These are phyloP conservation scores for Kluyveromyces sp. DNA, from an alignment of 1,139 yeast genomes.

Conservation along the genomic window DNA sequence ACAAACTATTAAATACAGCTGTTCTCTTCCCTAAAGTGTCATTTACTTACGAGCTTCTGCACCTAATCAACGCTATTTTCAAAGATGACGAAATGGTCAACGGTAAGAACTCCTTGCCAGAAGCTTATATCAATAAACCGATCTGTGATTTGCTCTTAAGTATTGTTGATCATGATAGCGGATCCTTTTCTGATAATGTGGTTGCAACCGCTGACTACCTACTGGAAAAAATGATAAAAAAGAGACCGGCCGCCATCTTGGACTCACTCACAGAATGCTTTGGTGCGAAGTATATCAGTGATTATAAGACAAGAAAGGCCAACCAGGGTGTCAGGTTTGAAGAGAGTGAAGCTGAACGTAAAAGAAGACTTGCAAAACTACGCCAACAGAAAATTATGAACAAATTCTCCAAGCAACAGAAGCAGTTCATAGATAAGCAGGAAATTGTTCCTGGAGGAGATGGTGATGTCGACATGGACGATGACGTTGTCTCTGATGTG, in stretches of 20 bases:
- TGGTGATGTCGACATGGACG: slow-evolving; percentile 30
- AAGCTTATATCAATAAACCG: slow-evolving; percentile 47
- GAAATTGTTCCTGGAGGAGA: slow-evolving; percentile 32
- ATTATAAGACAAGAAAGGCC: slow-evolving; percentile 41
- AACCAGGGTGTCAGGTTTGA: slow-evolving; percentile 40
- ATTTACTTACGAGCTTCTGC: slow-evolving; percentile 53
- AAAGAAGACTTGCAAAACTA: slow-evolving; percentile 51
- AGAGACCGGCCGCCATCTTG: slow-evolving; percentile 41
- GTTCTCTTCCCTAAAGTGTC: slow-evolving; percentile 45
- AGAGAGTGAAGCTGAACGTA: slow-evolving; percentile 48
- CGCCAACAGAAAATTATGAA: slow-evolving; percentile 67
- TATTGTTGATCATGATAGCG: slow-evolving; percentile 40
- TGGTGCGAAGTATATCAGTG: slow-evolving; percentile 47
- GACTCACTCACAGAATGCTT: slow-evolving; percentile 49
- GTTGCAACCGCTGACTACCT: slow-evolving; percentile 50
- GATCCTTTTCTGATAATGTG: slow-evolving; percentile 40
- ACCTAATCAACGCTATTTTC: slow-evolving; percentile 58
- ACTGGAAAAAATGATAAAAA: slow-evolving; percentile 43
- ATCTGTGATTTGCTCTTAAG: slow-evolving; percentile 48
- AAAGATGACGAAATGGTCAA: slow-evolving; percentile 44
- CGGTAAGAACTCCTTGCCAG: slow-evolving; percentile 38
- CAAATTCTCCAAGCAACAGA: slow-evolving; percentile 73
- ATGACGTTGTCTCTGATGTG: slow-evolving; percentile 36
- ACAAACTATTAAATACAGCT: slow-evolving; percentile 49
- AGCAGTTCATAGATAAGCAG: slow-evolving; percentile 52